A percentile compares a stretch with the other conserved stretches of the same genome.
phyloP scores from a whole-genome alignment of 2,329 filamentous ascomycete species.

The Cryoendolithus antarcticus region DNA sequence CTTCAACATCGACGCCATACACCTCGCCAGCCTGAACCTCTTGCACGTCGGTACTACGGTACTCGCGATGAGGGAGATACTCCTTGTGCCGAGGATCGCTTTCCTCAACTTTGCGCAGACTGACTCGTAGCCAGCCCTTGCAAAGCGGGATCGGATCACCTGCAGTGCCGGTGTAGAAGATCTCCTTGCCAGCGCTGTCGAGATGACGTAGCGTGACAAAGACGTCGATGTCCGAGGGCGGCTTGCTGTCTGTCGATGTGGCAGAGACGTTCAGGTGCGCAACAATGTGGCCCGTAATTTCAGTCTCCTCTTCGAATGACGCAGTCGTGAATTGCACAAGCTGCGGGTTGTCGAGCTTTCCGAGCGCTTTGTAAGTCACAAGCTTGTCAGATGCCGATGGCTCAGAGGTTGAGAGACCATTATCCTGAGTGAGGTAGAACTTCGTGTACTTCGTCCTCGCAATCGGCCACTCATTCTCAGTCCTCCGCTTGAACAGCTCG shows the following conservation, averaged over 20 bases:
- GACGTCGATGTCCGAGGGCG: conserved; percentile 47
- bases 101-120: conserved; percentile 41
- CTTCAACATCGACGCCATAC: conserved; percentile 49
- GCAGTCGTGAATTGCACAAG: conserved; percentile 45
- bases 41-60: conserved; percentile 44
- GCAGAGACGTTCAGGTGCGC: conserved; percentile 51
- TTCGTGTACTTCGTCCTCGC: conserved; percentile 50
- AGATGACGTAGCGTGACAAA: conserved; percentile 52
- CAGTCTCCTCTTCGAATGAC: conserved; percentile 48
- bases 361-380: conserved; percentile 45
- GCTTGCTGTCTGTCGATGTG: conserved; percentile 3
- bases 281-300: conserved; percentile 56
- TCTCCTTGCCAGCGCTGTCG: conserved; percentile 40
- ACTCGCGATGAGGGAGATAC: conserved; percentile 48
- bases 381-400: conserved; percentile 10
- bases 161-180: conserved; percentile 54
- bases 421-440: conserved; percentile 45
- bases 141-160: conserved; percentile 50
- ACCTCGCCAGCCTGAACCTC: conserved; percentile 43
- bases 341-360: conserved; percentile 39
- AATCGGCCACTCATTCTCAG: conserved; percentile 55
- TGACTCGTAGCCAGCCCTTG: conserved; percentile 53
- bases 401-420: conserved; percentile 22
- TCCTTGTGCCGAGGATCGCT: conserved; percentile 39
- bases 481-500: conserved; percentile 40